Evolutionary conservation across 2,329 filamentous ascomycete genomes (phyloP), one percentile per base, ranked within the genome.

Genomic region (Colletotrichum cereale): DNA sequence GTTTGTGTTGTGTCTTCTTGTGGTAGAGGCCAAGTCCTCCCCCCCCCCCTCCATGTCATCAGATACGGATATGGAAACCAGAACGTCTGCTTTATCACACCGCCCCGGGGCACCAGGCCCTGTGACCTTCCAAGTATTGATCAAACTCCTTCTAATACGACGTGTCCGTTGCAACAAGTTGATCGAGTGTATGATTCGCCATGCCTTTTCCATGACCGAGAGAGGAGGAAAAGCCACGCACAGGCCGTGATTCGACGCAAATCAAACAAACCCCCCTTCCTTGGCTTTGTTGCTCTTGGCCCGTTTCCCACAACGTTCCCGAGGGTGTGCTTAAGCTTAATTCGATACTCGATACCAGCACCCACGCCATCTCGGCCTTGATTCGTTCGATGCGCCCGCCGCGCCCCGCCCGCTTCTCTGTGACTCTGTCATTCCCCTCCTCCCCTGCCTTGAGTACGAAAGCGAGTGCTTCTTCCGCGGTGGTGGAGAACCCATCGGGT

Each of bases 311-410:
- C 36, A 53, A 36, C 18, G 62, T 61, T 70, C 69, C 69, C 69
- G 69, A 72, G 40, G 58, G 66, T 69, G 65, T 63, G 69, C 69
- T 72, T 72, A 72, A 72, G 69, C 69, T 72, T 72, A 72, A 70
- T 72, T 72, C 69, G 69, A 68, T 63, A 52, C 69, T 69, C 58
- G 58, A 47, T 72, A 60, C 64, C 60, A 72, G 67, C 66, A 72
- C 57, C 57, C 58, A 61, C 58, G 69, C 66, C 69, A 65, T 55
- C 34, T 57, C 58, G 60, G 48, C 8, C 69, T 58, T 65, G 44
- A 72, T 72, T 72, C 69, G 69, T 65, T 69, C 58, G 61, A 69
- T 24, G 31, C 36, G 40, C 47, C 44, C 66, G 36, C 24, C 21
- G 18, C 18, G 52, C 38, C 42, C 69, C 66, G 70, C 66, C 40